These are phyloP conservation scores for Thalassiosira livingstoniorum DNA, from an alignment of 352 stramenopile species.

Conservation along the genomic window DNA sequence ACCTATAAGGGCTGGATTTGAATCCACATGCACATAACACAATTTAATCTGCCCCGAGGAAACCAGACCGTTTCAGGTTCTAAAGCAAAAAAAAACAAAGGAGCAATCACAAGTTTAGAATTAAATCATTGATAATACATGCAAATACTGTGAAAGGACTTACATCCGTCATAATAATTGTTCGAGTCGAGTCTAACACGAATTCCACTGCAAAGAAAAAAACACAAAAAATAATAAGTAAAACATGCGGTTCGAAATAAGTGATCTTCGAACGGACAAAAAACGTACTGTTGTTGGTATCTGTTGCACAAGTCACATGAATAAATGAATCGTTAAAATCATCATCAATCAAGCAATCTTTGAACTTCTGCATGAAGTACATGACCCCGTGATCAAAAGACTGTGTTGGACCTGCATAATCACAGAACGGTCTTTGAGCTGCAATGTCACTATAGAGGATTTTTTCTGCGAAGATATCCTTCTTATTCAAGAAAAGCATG, in stretches of 20 bases:
- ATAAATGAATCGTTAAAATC: slow-evolving; percentile 91
- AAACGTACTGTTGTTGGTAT: slow-evolving; percentile 97
- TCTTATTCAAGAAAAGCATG: slow-evolving; percentile 98
- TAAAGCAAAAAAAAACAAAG: slow-evolving; percentile 30
- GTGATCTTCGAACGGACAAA: no score
- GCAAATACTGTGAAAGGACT: slow-evolving; percentile 27
- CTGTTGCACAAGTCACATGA: slow-evolving; percentile 95
- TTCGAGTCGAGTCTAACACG: slow-evolving; percentile 84
- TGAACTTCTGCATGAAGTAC: slow-evolving; percentile 92
- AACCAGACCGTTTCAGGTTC: slow-evolving; percentile 84
- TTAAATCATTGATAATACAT: slow-evolving; percentile 13
- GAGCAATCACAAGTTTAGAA: slow-evolving; percentile 7
- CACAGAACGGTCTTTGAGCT: slow-evolving; percentile 75
- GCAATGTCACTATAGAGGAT: slow-evolving; percentile 89
- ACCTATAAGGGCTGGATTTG: no score
- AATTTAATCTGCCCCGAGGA: slow-evolving; percentile 79
- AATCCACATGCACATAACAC: no score
- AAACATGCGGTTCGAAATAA: no score
- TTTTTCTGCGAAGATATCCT: slow-evolving; percentile 96
- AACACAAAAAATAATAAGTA: no score
- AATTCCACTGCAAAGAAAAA: no score
- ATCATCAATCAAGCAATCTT: slow-evolving; percentile 88
- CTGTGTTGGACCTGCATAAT: slow-evolving; percentile 80
- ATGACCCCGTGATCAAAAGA: slow-evolving; percentile 86
- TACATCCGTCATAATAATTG: slow-evolving; percentile 87